These are phyloP conservation scores for Vickermania ingenoplastis DNA, from an alignment of 208 protist genomes.

Conservation along the genomic window DNA sequence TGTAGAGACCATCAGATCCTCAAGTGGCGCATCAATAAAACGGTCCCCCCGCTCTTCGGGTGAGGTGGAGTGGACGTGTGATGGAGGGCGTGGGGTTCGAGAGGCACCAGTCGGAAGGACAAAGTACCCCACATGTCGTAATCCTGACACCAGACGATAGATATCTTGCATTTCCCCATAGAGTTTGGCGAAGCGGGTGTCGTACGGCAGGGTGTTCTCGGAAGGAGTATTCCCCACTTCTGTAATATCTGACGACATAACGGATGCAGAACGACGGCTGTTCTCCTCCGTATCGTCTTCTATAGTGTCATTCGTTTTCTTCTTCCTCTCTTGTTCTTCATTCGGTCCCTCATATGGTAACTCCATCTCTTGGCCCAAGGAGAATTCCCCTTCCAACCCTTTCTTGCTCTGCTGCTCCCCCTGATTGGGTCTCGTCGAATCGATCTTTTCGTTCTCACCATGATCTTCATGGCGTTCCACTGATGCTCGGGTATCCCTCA, in stretches of 20 bases:
- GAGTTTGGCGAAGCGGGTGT: slow-evolving; percentile 57
- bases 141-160: slow-evolving; percentile 47
- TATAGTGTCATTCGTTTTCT: neutral
- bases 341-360: slow-evolving; percentile 20
- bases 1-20: neutral
- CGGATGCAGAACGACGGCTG: neutral
- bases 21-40: neutral
- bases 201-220: slow-evolving; percentile 32
- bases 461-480: neutral
- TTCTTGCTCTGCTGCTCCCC: neutral
- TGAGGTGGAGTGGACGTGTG: too few species aligned
- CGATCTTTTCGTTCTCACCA: neutral
- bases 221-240: neutral
- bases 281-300: neutral
- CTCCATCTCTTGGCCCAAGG: slow-evolving; percentile 13
- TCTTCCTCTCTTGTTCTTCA: neutral
- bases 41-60: neutral
- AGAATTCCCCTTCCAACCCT: neutral
- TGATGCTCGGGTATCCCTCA: neutral
- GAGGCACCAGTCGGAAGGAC: slow-evolving; percentile 30
- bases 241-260: neutral
- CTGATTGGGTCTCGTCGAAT: neutral
- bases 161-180: slow-evolving; percentile 56
- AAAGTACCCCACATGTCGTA: slow-evolving; percentile 72
- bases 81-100: too few species aligned